Percentiles rank a stretch among this genome's conserved stretches.
Evolutionary conservation across 1,284 basidiomycete species (phyloP).

Genomic region (Trametes versicolor): DNA sequence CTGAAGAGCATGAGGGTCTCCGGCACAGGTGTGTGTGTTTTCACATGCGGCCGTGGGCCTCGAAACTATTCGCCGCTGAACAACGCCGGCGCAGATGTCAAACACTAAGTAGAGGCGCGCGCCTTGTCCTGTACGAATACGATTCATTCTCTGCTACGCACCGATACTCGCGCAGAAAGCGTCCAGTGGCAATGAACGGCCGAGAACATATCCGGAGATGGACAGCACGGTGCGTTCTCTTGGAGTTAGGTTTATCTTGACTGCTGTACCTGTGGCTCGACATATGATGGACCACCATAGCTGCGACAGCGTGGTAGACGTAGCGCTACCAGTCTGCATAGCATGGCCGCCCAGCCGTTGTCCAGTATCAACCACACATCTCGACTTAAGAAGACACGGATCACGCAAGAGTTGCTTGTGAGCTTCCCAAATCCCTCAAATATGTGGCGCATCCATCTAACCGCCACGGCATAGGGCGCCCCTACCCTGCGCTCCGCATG

Average conservation of each 20-base stretch:
- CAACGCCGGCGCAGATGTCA: constrained; percentile 1
- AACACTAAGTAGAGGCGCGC: constrained; percentile 4
- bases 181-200: too few species aligned
- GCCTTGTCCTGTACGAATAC: neutral
- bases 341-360: neutral
- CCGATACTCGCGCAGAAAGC: neutral
- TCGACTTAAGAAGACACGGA: neutral
- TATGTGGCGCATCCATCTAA: neutral
- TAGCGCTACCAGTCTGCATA: neutral
- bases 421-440: neutral
- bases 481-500: neutral
- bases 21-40: neutral
- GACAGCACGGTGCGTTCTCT: neutral
- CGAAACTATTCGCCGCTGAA: neutral
- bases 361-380: neutral
- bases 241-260: neutral
- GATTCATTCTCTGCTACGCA: neutral
- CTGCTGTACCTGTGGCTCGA: constrained; percentile 8
- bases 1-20: neutral
- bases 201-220: neutral
- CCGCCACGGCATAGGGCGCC: neutral
- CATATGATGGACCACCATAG: neutral
- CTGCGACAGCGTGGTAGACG: neutral
- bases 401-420: neutral
- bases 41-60: neutral